Conservation (phyloP, 2,329 filamentous ascomycete species). For the Hypocrella siamensis region DNA sequence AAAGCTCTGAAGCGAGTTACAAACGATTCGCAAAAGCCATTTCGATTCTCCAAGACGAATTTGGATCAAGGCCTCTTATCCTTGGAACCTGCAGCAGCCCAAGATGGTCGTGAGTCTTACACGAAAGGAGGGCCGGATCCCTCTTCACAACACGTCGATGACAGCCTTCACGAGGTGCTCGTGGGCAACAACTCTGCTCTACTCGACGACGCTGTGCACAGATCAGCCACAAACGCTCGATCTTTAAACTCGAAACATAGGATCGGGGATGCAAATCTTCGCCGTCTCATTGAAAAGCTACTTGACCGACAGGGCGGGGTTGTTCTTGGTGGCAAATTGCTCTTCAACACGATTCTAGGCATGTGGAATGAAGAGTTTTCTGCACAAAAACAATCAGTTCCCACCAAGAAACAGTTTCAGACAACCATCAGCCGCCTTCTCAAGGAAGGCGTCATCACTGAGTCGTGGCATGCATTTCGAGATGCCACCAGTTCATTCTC, state of each 20-base stretch:
- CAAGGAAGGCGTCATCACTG: slow-evolving; percentile 17
- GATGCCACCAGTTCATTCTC: slow-evolving; percentile 23
- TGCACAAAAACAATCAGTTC: slow-evolving; percentile 22
- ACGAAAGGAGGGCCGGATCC: too few relatives aligned
- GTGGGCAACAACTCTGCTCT: too few relatives aligned
- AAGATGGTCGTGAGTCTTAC: too few relatives aligned
- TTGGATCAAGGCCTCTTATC: too few relatives aligned
- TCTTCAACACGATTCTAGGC: slow-evolving; percentile 30
- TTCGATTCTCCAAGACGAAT: too few relatives aligned
- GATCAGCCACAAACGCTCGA: neutral
- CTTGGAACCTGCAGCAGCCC: too few relatives aligned
- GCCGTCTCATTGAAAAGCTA: slow-evolving; percentile 12
- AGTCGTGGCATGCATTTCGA: slow-evolving; percentile 29
- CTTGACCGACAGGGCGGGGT: slow-evolving; percentile 23
- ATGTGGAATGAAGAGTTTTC: slow-evolving; percentile 27
- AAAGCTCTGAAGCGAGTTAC: too few relatives aligned
- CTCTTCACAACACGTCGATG: too few relatives aligned
- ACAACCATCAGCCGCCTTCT: slow-evolving; percentile 21
- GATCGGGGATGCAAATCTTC: neutral
- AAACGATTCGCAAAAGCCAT: too few relatives aligned
- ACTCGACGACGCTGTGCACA: too few relatives aligned
- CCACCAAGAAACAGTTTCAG: slow-evolving; percentile 22
- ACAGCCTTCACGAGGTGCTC: too few relatives aligned
- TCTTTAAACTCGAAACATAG: neutral
- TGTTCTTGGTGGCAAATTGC: slow-evolving; percentile 32